Evolutionary conservation across 768 basidiomycete species (phyloP).

Genomic region (Suillus tomentosus): DNA sequence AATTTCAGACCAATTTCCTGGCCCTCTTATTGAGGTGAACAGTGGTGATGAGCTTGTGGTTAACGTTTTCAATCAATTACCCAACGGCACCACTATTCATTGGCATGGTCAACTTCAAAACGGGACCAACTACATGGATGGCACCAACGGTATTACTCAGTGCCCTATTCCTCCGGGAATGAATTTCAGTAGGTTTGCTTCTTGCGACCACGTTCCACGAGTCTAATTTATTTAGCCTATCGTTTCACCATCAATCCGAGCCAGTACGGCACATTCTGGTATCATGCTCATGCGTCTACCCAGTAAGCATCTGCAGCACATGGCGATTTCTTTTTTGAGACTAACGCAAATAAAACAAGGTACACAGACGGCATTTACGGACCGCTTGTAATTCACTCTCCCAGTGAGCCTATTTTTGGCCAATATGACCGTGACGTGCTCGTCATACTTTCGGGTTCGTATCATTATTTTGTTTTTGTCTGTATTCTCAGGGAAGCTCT

Average conservation of each 20-base stretch:
- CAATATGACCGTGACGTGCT: constrained; percentile 43
- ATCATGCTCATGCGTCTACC: constrained; percentile 43
- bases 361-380: constrained; percentile 55
- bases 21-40: constrained; percentile 37
- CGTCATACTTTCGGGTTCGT: constrained; percentile 38
- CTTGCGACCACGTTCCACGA: neutral
- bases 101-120: constrained; percentile 44
- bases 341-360: constrained; percentile 22
- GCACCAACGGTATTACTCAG: constrained; percentile 47
- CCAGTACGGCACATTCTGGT: constrained; percentile 52
- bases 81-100: constrained; percentile 36
- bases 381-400: constrained; percentile 47
- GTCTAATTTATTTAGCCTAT: constrained; percentile 25
- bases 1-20: constrained; percentile 35
- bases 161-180: constrained; percentile 56
- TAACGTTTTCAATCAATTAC: constrained; percentile 36
- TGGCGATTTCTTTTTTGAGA: constrained; percentile 14
- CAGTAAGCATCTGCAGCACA: constrained; percentile 17
- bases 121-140: constrained; percentile 51
- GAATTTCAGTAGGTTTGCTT: constrained; percentile 31
- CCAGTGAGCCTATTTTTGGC: constrained; percentile 32
- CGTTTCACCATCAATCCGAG: constrained; percentile 43
- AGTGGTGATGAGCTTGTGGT: constrained; percentile 37
- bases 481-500: neutral
- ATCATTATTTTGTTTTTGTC: neutral